These are phyloP conservation scores for Angomonas deanei DNA, from an alignment of 208 protist species.

Conservation along the genomic window DNA sequence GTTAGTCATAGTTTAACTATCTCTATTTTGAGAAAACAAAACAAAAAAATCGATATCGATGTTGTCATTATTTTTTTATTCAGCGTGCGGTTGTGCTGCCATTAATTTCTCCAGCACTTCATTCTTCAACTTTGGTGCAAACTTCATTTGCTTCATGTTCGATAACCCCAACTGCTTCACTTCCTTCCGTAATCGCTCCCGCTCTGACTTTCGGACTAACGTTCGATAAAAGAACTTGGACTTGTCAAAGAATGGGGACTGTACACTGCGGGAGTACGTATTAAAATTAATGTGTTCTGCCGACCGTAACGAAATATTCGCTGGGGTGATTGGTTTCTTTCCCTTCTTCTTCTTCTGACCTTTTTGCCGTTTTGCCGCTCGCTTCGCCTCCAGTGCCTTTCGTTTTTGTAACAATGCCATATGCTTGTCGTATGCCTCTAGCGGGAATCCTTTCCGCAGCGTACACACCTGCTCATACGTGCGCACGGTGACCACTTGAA, in stretches of 20 bases:
- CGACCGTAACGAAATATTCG: no score
- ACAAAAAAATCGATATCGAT: background rate
- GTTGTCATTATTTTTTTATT: background rate
- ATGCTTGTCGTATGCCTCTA: slow-evolving; percentile 2
- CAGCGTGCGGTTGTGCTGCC: background rate
- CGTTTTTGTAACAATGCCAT: no score
- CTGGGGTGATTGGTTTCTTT: no score
- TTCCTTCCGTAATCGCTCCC: slow-evolving; percentile 17
- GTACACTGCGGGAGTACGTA: slow-evolving; percentile 1
- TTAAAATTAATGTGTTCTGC: background rate
- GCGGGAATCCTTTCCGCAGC: slow-evolving; percentile 3
- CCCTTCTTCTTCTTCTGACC: background rate
- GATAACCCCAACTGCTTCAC: slow-evolving; percentile 4
- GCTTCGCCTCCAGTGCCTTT: background rate
- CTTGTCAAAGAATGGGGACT: slow-evolving; percentile 10
- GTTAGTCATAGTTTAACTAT: no score
- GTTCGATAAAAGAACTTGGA: slow-evolving; percentile 36
- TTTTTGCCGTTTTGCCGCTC: background rate
- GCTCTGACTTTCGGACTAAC: slow-evolving; percentile 23
- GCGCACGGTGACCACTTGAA: background rate
- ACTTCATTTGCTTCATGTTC: background rate
- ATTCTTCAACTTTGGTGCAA: background rate
- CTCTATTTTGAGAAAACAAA: no score
- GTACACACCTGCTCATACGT: slow-evolving; percentile 1
- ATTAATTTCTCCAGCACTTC: background rate